A percentile compares a stretch with the other conserved stretches of the same genome.
Conservation (phyloP, 805 yeast genomes). For the Wickerhamiella domercqiae region DNA sequence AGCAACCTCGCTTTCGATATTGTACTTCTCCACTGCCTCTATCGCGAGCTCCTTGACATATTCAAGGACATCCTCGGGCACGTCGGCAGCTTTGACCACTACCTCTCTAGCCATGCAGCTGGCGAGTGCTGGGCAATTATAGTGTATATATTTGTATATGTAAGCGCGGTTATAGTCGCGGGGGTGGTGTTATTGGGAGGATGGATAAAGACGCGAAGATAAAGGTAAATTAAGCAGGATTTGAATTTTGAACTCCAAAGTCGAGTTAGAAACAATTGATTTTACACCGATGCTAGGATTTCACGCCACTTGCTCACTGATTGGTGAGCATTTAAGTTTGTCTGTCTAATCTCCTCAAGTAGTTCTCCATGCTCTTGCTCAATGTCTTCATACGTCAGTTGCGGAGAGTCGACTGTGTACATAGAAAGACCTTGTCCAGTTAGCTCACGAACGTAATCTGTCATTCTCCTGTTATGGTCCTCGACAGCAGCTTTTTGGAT, state of each 20-base stretch:
- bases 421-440: conserved; percentile 13
- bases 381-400: conserved; percentile 5
- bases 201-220: too few relatives aligned
- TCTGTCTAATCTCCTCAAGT: not conserved
- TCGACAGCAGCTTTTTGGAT: conserved; percentile 14
- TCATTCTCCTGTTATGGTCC: conserved; percentile 14
- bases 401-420: conserved; percentile 4
- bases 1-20: conserved; percentile 41
- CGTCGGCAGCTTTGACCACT: conserved; percentile 15
- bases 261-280: too few relatives aligned
- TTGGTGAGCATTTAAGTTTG: not conserved
- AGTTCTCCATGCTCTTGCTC: conserved; percentile 8
- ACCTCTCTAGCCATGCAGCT: conserved; percentile 6
- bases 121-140: not conserved
- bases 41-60: conserved; percentile 20
- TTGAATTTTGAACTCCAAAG: too few relatives aligned
- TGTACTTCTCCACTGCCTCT: conserved; percentile 31
- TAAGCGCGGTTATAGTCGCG: too few relatives aligned
- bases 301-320: too few relatives aligned
- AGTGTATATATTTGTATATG: not conserved
- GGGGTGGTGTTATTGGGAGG: too few relatives aligned
- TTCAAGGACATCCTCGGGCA: conserved; percentile 15
- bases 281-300: too few relatives aligned
- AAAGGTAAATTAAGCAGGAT: too few relatives aligned
- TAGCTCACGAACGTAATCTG: conserved; percentile 17